Base-by-base conservation (phyloP, 768 basidiomycete genomes). In the Mrakia frigida region DNA sequence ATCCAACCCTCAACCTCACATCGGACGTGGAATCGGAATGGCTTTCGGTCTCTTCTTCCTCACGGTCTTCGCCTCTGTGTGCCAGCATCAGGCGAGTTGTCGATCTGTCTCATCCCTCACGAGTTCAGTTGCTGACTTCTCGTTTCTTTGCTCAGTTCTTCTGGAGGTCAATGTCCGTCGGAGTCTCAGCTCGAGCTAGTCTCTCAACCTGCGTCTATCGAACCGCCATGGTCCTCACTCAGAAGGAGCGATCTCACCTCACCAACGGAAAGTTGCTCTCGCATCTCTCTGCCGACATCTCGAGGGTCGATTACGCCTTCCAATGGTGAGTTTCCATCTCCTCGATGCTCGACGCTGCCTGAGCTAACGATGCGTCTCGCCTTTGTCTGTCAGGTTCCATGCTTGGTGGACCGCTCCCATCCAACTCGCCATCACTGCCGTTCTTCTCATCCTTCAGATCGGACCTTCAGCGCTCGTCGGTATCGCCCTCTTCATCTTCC, bases 391-490 rank as follows among this genome's bases (percentile, higher is more conserved):
- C 43, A 50, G 46, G 46, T 74, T 74, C 18, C 74, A 74, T 31
- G 74, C 74, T 6, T n/a, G 23, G 25, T 74, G 74, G 74, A 74
- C 74, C 3, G 63, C 74, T 14, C 74, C 74, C 33, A 69, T 74
- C 35, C 74, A 74, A 35, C 74, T 74, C 63, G 28, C 25, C 37
- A 69, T 74, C 63, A 53, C 63, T 56, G 39, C 52, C 25, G 41
- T 46, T 28, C 41, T 56, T 37, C 71, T 73, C 41, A 37, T 37
- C 35, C 56, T 56, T 56, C 56, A 90, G 88, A 86, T 91, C 60
- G 90, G 90, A 0, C 89, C 89, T 0, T 89, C 90, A 1, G 90
- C 90, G 0, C 84, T 91, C 9, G 89, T 89, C 6, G 90, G 90
- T 0, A 91, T 91, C 81, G 86, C 88, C 0, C 83, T 91, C 0